Evolutionary conservation across 345 rosid genomes (phyloP).

Genomic region (Reutealis trisperma): DNA sequence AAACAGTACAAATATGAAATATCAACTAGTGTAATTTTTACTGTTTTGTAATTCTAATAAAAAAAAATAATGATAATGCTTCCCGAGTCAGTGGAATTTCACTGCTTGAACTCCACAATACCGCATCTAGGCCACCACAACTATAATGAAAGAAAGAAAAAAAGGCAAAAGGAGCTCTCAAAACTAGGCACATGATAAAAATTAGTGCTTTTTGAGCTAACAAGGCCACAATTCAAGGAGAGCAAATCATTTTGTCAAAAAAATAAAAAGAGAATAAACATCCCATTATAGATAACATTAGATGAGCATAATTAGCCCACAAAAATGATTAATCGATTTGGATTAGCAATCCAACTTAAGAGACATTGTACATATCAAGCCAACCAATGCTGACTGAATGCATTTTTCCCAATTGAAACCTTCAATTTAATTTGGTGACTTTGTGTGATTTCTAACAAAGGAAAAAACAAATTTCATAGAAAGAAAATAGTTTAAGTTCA

Average conservation of each 20-base stretch:
- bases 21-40: background rate
- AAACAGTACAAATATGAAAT: background rate
- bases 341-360: background rate
- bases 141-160: background rate
- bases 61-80: background rate
- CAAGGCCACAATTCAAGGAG: background rate
- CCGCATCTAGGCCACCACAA: background rate
- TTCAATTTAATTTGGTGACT: no score
- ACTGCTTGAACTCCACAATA: background rate
- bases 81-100: background rate
- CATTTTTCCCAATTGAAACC: background rate
- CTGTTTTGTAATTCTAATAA: background rate
- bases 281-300: background rate
- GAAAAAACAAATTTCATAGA: background rate
- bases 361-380: background rate
- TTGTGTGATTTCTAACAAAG: background rate
- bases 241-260: background rate
- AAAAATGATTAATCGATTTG: background rate
- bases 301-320: background rate
- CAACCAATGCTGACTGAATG: background rate
- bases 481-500: background rate
- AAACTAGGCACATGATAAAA: slow-evolving; percentile 9
- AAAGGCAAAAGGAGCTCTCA: background rate
- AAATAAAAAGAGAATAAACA: background rate
- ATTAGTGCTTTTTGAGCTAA: background rate